Percentiles rank a stretch among this genome's conserved stretches.
These are phyloP conservation scores for Pleurotus pulmonarius DNA, from an alignment of 768 basidiomycete species.

Conservation along the genomic window DNA sequence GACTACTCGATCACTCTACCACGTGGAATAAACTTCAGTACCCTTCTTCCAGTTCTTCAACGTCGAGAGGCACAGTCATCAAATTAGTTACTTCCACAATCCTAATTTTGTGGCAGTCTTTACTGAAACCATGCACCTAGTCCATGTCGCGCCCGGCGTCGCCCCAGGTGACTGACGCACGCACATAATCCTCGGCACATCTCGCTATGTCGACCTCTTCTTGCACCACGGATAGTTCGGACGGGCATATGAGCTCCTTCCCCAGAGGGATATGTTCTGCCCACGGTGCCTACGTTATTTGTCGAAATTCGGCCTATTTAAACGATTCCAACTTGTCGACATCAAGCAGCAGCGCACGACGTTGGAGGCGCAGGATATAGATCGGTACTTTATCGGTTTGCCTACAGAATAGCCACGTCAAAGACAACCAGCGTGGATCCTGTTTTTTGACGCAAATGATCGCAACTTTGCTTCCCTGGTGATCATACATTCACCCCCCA, in stretches of 20 bases:
- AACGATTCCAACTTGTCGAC: neutral
- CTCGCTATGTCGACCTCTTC: no score
- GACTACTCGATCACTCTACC: no score
- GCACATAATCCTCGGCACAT: no score
- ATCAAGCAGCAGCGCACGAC: neutral
- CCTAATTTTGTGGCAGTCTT: no score
- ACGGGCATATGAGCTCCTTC: neutral
- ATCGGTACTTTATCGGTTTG: constrained; percentile 5
- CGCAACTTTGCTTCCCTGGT: neutral
- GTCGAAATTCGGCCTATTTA: neutral
- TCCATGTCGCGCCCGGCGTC: no score
- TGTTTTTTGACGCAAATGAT: neutral
- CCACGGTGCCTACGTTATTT: neutral
- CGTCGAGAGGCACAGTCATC: no score
- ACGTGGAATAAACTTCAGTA: no score
- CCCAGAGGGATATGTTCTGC: neutral
- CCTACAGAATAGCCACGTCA: constrained; percentile 4
- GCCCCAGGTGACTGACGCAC: no score
- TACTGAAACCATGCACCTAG: no score
- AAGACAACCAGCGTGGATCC: neutral
- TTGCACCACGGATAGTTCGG: neutral
- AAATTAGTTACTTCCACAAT: no score
- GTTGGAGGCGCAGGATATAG: constrained; percentile 1
- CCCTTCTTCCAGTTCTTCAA: no score
- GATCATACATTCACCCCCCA: neutral